Conservation (phyloP, 139 green algal species). For the Haematococcus sp. region DNA sequence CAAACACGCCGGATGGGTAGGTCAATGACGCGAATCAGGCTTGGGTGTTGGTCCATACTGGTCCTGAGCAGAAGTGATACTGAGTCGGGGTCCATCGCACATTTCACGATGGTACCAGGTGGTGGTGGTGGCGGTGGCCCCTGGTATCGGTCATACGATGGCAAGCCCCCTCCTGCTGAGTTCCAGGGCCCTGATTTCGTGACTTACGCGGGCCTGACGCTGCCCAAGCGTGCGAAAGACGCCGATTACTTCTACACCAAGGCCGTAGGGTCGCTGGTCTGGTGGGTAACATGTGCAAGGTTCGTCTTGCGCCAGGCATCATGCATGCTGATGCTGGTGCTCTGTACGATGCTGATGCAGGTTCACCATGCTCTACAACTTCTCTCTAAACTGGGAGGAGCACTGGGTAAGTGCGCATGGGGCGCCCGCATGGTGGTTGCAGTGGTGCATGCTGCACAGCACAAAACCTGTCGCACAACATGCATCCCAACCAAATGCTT, state of each 20-base stretch:
- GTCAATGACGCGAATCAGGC: not conserved
- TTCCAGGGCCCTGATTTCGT: conserved; percentile 39
- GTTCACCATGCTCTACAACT: conserved; percentile 48
- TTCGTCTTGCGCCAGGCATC: not conserved
- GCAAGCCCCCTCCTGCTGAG: conserved; percentile 34
- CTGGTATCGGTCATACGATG: conserved; percentile 25
- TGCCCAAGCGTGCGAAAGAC: conserved; percentile 30
- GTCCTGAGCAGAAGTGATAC: not conserved
- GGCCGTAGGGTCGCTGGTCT: conserved; percentile 18
- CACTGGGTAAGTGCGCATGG: conserved; percentile 36
- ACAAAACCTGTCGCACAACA: no score
- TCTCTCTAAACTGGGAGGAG: conserved; percentile 43
- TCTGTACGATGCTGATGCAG: conserved; percentile 9
- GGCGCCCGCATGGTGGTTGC: no score
- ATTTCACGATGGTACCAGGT: not conserved
- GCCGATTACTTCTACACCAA: conserved; percentile 33
- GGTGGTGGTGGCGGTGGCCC: conserved; percentile 24
- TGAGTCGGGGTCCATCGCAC: not conserved
- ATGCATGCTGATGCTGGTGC: not conserved
- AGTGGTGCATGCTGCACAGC: no score
- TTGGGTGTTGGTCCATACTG: not conserved
- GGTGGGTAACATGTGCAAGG: no score
- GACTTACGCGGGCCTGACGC: conserved; percentile 39
- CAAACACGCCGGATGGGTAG: conserved; percentile 5
- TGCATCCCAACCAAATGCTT: no score